These are phyloP conservation scores for Isabelozyma gotoi DNA, from an alignment of 805 yeast genomes.

Conservation along the genomic window DNA sequence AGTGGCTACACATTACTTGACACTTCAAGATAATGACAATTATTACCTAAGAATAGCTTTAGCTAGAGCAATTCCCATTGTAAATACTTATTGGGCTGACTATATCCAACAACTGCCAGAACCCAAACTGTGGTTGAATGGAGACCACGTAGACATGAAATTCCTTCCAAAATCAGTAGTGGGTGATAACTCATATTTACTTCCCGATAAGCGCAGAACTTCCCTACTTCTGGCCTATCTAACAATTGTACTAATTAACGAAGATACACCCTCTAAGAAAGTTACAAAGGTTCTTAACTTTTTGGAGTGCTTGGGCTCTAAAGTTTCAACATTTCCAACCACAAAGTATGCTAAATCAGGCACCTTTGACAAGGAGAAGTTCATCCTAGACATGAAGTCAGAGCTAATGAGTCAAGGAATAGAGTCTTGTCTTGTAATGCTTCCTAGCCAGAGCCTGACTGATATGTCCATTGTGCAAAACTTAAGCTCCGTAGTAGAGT, in stretches of 20 bases:
- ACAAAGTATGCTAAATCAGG: neutral
- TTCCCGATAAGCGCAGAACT: conserved; percentile 12
- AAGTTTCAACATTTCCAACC: neutral
- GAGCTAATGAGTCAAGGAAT: neutral
- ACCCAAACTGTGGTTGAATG: conserved; percentile 19
- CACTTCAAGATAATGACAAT: conserved; percentile 10
- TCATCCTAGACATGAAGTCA: neutral
- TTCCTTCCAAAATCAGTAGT: conserved; percentile 12
- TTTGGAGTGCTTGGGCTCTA: neutral
- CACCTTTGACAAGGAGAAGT: neutral
- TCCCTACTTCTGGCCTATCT: conserved; percentile 13
- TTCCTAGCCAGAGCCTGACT: neutral
- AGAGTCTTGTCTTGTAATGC: neutral
- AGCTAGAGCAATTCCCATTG: conserved; percentile 28
- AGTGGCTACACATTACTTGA: conserved; percentile 22
- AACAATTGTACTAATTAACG: neutral
- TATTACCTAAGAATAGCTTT: conserved; percentile 20
- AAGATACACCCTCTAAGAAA: neutral
- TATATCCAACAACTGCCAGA: conserved; percentile 9
- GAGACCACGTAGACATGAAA: conserved; percentile 6
- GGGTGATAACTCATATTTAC: conserved; percentile 5
- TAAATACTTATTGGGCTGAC: conserved; percentile 23
- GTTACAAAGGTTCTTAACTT: neutral
- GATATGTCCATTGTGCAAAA: neutral
- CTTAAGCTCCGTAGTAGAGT: neutral